A percentile compares a stretch with the other conserved stretches of the same genome.
Conservation (phyloP, 306 rosid genomes). For the Acacia melanoxylon region DNA sequence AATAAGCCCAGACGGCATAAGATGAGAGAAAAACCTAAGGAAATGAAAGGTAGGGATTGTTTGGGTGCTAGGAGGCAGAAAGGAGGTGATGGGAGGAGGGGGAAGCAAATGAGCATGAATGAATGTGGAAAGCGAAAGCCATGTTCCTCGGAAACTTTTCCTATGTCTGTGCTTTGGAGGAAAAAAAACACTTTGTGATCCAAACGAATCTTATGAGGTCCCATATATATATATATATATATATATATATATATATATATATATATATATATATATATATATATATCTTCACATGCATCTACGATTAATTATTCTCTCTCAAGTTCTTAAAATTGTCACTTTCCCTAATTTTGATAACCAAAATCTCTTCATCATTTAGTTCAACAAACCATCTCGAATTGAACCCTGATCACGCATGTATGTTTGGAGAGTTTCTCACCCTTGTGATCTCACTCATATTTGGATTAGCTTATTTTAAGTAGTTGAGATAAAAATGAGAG, state of each 20-base stretch:
- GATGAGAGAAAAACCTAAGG: slow-evolving; percentile 18
- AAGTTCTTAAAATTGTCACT: background rate
- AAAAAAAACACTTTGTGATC: slow-evolving; percentile 34
- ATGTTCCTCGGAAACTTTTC: slow-evolving; percentile 43
- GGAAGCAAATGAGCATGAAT: background rate
- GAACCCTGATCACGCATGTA: too few relatives aligned
- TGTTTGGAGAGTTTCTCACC: background rate
- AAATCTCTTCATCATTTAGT: background rate
- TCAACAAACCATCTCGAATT: too few relatives aligned
- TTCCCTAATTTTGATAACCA: background rate
- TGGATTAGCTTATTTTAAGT: too few relatives aligned
- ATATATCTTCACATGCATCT: too few relatives aligned
- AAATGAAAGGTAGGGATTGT: slow-evolving; percentile 22
- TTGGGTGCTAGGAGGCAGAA: slow-evolving; percentile 45
- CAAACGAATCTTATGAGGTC: slow-evolving; percentile 52
- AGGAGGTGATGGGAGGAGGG: background rate
- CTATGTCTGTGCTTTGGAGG: slow-evolving; percentile 27
- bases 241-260: too few relatives aligned
- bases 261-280: too few relatives aligned
- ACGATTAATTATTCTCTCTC: background rate
- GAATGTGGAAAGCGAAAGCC: background rate
- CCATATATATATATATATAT: slow-evolving; percentile 2
- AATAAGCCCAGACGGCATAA: background rate
- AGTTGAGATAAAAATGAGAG: too few relatives aligned
- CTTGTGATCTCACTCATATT: background rate